Percentiles rank a stretch among this genome's conserved stretches.
Evolutionary conservation across 805 yeast species (phyloP).

Genomic region (Lipomyces anomalus): DNA sequence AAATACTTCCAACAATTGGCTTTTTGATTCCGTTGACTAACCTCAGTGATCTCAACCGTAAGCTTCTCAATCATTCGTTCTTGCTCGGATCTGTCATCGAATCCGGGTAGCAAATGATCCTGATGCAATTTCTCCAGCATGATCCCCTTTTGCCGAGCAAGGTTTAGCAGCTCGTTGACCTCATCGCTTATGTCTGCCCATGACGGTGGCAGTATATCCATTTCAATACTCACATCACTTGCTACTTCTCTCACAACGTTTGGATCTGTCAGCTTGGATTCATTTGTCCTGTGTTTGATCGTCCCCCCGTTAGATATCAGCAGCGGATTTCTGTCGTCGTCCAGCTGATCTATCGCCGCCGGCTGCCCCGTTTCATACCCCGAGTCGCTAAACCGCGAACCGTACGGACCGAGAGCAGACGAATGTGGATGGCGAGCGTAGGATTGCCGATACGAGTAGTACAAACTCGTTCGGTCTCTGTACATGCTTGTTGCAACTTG

Average conservation of each 20-base stretch:
- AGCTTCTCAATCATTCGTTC: constrained; percentile 75
- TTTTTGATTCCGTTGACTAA: neutral
- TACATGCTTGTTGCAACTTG: no score
- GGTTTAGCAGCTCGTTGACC: constrained; percentile 55
- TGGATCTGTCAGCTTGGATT: no score
- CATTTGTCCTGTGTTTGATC: no score
- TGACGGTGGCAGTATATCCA: constrained; percentile 67
- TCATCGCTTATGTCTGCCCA: constrained; percentile 69
- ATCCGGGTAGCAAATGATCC: constrained; percentile 79
- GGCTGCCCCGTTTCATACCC: constrained; percentile 1
- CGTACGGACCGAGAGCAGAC: neutral
- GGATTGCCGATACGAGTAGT: constrained; percentile 80
- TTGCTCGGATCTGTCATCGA: constrained; percentile 69
- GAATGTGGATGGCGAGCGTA: constrained; percentile 57
- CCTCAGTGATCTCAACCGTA: constrained; percentile 65
- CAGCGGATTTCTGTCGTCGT: constrained; percentile 35
- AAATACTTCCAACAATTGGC: no score
- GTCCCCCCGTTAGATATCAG: constrained; percentile 44
- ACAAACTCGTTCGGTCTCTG: constrained; percentile 91
- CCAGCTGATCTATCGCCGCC: constrained; percentile 1
- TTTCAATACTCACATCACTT: constrained; percentile 43
- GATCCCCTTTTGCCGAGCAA: constrained; percentile 50
- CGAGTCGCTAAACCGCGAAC: neutral
- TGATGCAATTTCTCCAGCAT: constrained; percentile 66
- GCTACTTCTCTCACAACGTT: neutral